Evolutionary conservation across 805 yeast genomes (phyloP), one percentile per base, ranked within the genome.

Genomic region (Wickerhamomyces canadensis): DNA sequence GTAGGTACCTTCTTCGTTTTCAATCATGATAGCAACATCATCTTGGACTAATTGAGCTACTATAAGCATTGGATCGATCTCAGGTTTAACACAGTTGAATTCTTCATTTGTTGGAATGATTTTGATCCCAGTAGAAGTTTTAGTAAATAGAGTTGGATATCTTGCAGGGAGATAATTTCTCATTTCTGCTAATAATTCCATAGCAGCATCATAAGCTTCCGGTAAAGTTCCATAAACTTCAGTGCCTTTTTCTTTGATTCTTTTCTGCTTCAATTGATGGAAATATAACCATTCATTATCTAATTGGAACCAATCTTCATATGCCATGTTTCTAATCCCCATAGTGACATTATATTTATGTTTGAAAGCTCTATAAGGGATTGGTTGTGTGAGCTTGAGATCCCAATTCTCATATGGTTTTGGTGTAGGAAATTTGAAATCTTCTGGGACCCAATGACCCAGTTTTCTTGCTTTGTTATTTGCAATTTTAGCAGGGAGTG

Each of bases 11-110:
- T 76, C 67, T 17, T 65, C 67, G 34, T 67, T 63, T 48, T 80
- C 86, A 35, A 78, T 58, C 82, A 80, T 74, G 17, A 80, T 64
- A 5, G 85, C 86, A 35, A 79, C 57, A 53, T 80, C 86, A 55
- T 80, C 86, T 55, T 80, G 86, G 12, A 72, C 57, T 57, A 78
- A 61, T 47, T 68, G 65, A 1, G 81, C 71, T 6, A 78, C 76
- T 54, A 77, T 74, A 31, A 67, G 57, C 70, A 72, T 68, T 23
- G 85, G 85, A 51, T 79, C 84, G 38, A 64, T 68, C 19, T 53
- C 58, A 42, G 55, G 60, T 24, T 60, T 43, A 10, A 42, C 31
- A 23, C 44, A 39, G 29, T 59, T 51, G 44, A 70, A 74, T 9
- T 50, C 52, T 54, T 80, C 86, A 9, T 75, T 74, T 1, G 83